Evolutionary conservation across 2,329 filamentous ascomycete species (phyloP), one percentile per base, ranked within the genome.

Genomic region (Mycosphaerella arachidis): DNA sequence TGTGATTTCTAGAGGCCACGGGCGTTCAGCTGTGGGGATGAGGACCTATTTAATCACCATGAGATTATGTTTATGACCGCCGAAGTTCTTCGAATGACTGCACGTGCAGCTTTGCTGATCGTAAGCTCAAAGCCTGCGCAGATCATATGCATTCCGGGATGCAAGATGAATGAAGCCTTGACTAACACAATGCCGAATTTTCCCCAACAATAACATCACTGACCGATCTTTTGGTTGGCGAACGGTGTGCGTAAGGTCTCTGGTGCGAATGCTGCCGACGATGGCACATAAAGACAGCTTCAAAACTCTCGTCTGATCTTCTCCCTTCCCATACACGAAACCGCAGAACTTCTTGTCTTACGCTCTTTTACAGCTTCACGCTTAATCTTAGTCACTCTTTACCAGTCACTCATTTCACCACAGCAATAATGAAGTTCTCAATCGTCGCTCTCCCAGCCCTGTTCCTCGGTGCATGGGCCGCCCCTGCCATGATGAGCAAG

Each of bases 391-490:
- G 57, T 58, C 58, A 55, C 58, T 62, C 57, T 57, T 58, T 55
- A 59, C 55, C 57, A 63, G 58, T 61, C 60, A 65, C 63, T 65
- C 63, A 57, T 61, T 65, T 56, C 52, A 55, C 37, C 31, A 54
- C 59, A 60, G 48, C 59, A 54, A 66, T 43, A 59, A 66, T 66
- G 64, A 62, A 62, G 59, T 61, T 61, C 58, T 61, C 60, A 45
- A 55, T 62, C 57, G 48, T 66, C 53, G 60, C 64, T 37, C 43
- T 63, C 43, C 56, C 60, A 58, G 64, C 62, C 56, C 54, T 66
- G 37, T 55, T 62, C 55, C 48, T 55, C 45, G 57, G 56, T 45
- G 54, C 59, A 30, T 51, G 63, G 46, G 64, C 64, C 9, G 62
- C 62, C 24, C 64, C 64, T 52, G 58, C 57, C 43, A 53, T 56